Percentiles rank a stretch among this genome's conserved stretches.
phyloP scores from a whole-genome alignment of 257 asterid species.

The Avicennia marina region DNA sequence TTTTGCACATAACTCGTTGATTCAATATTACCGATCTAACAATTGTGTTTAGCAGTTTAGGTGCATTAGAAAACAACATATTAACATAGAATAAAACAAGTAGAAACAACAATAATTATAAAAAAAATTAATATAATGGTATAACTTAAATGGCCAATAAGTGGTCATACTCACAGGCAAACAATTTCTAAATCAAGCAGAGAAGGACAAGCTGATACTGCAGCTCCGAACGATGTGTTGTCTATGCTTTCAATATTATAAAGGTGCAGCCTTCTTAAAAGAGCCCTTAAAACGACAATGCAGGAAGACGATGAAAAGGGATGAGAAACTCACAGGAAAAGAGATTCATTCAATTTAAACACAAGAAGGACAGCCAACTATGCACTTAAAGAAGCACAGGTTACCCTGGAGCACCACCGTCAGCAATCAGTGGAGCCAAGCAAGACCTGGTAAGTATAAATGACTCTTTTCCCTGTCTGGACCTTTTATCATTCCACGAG shows the following conservation, averaged over 20 bases:
- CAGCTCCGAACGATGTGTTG: conserved; percentile 53
- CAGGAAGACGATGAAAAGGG: conserved; percentile 7
- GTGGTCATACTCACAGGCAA: conserved; percentile 72
- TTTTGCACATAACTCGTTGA: neutral
- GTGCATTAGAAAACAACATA: neutral
- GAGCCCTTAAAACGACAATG: conserved; percentile 35
- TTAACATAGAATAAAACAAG: neutral
- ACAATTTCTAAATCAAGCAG: conserved; percentile 72
- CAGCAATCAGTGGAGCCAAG: conserved; percentile 63
- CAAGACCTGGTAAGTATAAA: conserved; percentile 66
- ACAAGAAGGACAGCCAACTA: conserved; percentile 2
- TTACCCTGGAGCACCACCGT: conserved; percentile 76
- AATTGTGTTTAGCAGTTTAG: neutral
- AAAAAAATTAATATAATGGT: neutral
- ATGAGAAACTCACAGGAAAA: neutral
- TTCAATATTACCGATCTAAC: neutral
- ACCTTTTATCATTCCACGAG: conserved; percentile 64
- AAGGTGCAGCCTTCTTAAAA: conserved; percentile 68
- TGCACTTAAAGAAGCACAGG: conserved; percentile 3
- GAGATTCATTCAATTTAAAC: neutral
- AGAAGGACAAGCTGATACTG: conserved; percentile 69
- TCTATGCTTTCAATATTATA: conserved; percentile 79
- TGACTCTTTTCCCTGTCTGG: conserved; percentile 68
- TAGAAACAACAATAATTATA: conserved; percentile 5
- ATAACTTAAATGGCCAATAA: conserved; percentile 9